Evolutionary conservation across 2,329 filamentous ascomycete genomes (phyloP).

Genomic region (Chalaropsis ovoidea): DNA sequence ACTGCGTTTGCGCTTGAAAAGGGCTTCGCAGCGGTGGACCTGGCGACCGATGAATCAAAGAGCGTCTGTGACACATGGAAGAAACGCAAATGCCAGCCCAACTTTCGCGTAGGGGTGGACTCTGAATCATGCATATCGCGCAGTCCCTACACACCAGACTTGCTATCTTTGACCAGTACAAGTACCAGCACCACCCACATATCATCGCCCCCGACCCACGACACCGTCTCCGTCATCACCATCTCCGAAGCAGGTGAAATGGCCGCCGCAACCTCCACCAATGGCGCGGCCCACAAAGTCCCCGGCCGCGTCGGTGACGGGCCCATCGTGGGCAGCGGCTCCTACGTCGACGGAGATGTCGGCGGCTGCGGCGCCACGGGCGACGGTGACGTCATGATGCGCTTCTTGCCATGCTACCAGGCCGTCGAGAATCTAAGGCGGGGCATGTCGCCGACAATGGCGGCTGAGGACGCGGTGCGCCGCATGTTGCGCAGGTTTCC

Average conservation of each 20-base stretch:
- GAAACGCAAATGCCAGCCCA: conserved; percentile 38
- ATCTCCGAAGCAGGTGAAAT: conserved; percentile 38
- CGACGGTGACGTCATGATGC: conserved; percentile 49
- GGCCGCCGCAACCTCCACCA: conserved; percentile 48
- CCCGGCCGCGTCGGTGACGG: conserved; percentile 48
- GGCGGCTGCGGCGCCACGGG: conserved; percentile 48
- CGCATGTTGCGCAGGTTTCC: conserved; percentile 43
- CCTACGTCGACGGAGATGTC: conserved; percentile 45
- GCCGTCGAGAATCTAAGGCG: conserved; percentile 44
- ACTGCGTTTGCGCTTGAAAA: conserved; percentile 44
- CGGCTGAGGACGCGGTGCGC: conserved; percentile 42
- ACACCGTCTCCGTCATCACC: conserved; percentile 46
- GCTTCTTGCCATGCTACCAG: conserved; percentile 48
- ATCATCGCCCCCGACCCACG: conserved; percentile 39
- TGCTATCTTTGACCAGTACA: conserved; percentile 34
- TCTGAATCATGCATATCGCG: conserved; percentile 38
- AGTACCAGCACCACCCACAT: conserved; percentile 44
- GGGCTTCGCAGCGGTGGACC: conserved; percentile 40
- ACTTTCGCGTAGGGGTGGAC: conserved; percentile 40
- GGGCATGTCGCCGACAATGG: conserved; percentile 40
- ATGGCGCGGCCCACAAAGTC: conserved; percentile 45
- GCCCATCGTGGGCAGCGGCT: conserved; percentile 45
- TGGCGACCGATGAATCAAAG: conserved; percentile 37
- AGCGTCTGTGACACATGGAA: conserved; percentile 39
- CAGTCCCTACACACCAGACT: conserved; percentile 39